These are phyloP conservation scores for Sporothrix mexicana DNA, from an alignment of 2,329 filamentous ascomycete species.

Conservation along the genomic window DNA sequence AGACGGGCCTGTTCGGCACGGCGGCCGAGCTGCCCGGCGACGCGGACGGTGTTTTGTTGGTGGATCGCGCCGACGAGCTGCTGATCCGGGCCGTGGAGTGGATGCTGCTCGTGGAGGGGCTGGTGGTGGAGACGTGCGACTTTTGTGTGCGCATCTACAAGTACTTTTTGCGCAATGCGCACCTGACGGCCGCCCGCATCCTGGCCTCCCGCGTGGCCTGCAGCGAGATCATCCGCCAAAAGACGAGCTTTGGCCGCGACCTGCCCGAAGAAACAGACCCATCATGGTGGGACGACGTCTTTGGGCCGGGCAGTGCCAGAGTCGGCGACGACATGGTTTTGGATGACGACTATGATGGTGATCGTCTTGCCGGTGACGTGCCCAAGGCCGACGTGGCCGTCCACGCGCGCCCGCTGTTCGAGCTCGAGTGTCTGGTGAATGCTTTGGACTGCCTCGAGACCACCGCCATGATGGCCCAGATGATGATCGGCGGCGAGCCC, in stretches of 20 bases:
- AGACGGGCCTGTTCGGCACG: slow-evolving; percentile 72
- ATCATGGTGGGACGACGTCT: slow-evolving; percentile 46
- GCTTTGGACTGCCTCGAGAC: slow-evolving; percentile 72
- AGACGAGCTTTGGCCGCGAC: slow-evolving; percentile 45
- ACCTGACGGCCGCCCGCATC: slow-evolving; percentile 60
- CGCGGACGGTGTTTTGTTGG: slow-evolving; percentile 40
- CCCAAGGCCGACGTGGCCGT: slow-evolving; percentile 53
- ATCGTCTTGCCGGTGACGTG: slow-evolving; percentile 39
- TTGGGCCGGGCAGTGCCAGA: slow-evolving; percentile 39
- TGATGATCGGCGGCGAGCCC: slow-evolving; percentile 57
- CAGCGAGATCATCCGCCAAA: slow-evolving; percentile 53
- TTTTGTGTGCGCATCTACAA: slow-evolving; percentile 75
- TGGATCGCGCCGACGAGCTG: slow-evolving; percentile 67
- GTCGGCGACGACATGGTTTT: slow-evolving; percentile 40
- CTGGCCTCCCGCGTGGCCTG: slow-evolving; percentile 60
- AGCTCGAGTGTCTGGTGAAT: slow-evolving; percentile 70
- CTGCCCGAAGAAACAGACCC: slow-evolving; percentile 46
- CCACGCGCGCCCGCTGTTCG: slow-evolving; percentile 67
- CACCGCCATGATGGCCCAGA: slow-evolving; percentile 62
- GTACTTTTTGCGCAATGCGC: slow-evolving; percentile 74
- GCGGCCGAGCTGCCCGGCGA: slow-evolving; percentile 59
- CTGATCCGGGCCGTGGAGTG: slow-evolving; percentile 84
- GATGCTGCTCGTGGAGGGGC: slow-evolving; percentile 73
- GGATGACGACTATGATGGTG: slow-evolving; percentile 42
- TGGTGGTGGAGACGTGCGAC: slow-evolving; percentile 45